Conservation (phyloP, 2,329 filamentous ascomycete genomes). For the Penicillium sp. region DNA sequence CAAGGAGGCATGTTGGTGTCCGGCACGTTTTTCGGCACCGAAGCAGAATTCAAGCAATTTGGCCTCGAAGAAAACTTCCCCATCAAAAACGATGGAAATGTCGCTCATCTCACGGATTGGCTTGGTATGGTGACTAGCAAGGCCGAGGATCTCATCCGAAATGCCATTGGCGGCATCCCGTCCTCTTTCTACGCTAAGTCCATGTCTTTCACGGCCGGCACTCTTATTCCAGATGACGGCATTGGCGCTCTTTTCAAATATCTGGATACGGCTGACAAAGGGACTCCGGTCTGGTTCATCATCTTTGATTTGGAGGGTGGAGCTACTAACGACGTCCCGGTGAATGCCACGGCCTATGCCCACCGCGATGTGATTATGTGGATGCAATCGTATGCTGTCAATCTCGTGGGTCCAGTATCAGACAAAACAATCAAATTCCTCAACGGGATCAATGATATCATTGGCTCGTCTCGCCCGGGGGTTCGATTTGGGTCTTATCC, state of each 20-base stretch:
- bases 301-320: constrained; percentile 60
- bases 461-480: constrained; percentile 29
- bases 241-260: constrained; percentile 51
- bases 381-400: constrained; percentile 57
- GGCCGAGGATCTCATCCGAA: constrained; percentile 24
- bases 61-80: constrained; percentile 26
- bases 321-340: constrained; percentile 52
- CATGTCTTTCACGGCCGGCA: constrained; percentile 48
- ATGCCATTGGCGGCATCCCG: constrained; percentile 37
- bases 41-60: constrained; percentile 49
- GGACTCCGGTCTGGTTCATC: constrained; percentile 54
- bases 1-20: constrained; percentile 53
- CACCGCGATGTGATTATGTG: constrained; percentile 61
- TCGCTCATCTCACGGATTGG: constrained; percentile 27
- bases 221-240: constrained; percentile 44
- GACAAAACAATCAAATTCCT: constrained; percentile 49
- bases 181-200: constrained; percentile 55
- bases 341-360: constrained; percentile 55
- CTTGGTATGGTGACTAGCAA: constrained; percentile 24
- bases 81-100: constrained; percentile 12
- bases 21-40: constrained; percentile 57
- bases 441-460: constrained; percentile 44
- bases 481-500: constrained; percentile 51
- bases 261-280: constrained; percentile 47
- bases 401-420: constrained; percentile 42